Base-by-base conservation (phyloP, 495 filamentous ascomycete species). In the Neurospora hispaniola region DNA sequence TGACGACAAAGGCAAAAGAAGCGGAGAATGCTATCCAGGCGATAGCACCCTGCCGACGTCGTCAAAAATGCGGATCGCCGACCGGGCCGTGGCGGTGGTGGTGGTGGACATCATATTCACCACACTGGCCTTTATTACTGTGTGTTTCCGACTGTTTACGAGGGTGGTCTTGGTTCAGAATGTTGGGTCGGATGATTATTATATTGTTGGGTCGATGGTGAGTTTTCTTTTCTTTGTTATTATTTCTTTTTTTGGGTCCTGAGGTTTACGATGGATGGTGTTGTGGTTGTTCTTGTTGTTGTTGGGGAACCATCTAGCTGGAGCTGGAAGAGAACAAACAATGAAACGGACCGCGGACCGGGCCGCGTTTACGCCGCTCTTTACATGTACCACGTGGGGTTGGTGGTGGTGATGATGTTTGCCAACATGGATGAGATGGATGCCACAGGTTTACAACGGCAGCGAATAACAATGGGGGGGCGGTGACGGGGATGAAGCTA, bases 71-170 rank as follows among this genome's bases (percentile, higher is more conserved):
- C 69, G 72, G 59, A 68, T 78, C 46, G 70, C 75, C 14, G 42
- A 23, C 12, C 16, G 73, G 44, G 74, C 74, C 31, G 68, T 78
- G 41, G 74, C 74, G 71, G 69, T 76, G n/a, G 72, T 74, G 42
- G 66, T 77, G 27, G 23, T 62, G 59, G 62, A 73, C 35, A 71
- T 70, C 41, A n/a, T 76, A 23, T 78, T 78, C 71, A 78, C 77
- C 42, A 54, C 69, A 12, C 54, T 79, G 44, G 76, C 78, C 39
- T 73, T 78, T 11, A 27, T 78, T 35, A 38, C 74, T 20, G 77
- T 79, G 11, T 59, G 72, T 16, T 38, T 72, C 18, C 69, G 78
- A 14, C 4, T 79, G 5, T 54, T 69, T 14, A 78, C 78, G 2
- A 46, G 78, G 31, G 4, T 69, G 5, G 71, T 75, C n/a, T 10